phyloP scores from a whole-genome alignment of 345 rosid species.

The Citrus unshiu region DNA sequence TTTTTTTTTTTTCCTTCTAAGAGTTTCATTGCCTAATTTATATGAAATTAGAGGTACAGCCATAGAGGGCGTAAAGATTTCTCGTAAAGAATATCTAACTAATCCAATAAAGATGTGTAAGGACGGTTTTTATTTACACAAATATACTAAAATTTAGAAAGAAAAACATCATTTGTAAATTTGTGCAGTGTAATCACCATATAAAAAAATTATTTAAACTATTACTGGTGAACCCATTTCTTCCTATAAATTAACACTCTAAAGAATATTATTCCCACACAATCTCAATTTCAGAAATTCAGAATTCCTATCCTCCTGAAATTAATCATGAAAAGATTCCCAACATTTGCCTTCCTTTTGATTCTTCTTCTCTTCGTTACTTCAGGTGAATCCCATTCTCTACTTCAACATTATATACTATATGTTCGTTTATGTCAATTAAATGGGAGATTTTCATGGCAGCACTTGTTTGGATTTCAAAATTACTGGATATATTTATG shows the following conservation, averaged over 20 bases:
- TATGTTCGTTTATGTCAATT: no score
- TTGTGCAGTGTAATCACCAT: not conserved
- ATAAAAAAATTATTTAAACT: no score
- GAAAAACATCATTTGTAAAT: no score
- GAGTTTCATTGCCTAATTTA: not conserved
- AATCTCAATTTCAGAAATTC: no score
- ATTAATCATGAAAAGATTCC: not conserved
- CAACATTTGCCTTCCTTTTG: not conserved
- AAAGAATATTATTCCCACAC: not conserved
- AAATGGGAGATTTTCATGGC: no score
- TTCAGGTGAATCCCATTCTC: not conserved
- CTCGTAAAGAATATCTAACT: no score
- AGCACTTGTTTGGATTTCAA: no score
- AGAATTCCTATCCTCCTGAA: not conserved
- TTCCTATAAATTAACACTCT: not conserved
- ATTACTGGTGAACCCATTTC: not conserved
- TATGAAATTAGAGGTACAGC: no score
- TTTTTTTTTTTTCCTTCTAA: no score
- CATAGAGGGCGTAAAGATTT: no score
- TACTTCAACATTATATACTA: not conserved
- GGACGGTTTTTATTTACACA: not conserved
- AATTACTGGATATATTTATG: no score
- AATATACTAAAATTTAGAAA: not conserved
- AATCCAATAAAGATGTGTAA: no score
- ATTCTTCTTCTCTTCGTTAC: not conserved